These are phyloP conservation scores for Saururus chinensis DNA, from an alignment of 164 flowering plant species.

Conservation along the genomic window DNA sequence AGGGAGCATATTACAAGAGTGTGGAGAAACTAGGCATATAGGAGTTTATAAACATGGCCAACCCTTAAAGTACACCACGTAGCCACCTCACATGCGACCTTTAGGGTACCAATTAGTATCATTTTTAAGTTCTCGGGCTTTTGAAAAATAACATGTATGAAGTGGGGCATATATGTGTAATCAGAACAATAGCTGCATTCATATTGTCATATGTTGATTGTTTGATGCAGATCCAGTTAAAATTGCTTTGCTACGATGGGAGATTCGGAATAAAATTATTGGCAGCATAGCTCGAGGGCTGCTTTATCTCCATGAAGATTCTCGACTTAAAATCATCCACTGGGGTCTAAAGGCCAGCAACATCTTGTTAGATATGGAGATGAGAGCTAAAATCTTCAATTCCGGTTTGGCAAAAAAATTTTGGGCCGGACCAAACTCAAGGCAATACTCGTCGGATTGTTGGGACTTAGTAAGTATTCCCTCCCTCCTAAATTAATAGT, in stretches of 20 bases:
- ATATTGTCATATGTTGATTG: background rate
- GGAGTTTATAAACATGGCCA: too few relatives aligned
- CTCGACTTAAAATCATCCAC: constrained; percentile 16
- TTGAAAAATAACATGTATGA: too few relatives aligned
- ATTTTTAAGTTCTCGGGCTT: too few relatives aligned
- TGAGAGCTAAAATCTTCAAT: constrained; percentile 28
- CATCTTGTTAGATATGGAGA: constrained; percentile 18
- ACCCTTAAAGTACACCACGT: too few relatives aligned
- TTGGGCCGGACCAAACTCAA: constrained; percentile 14
- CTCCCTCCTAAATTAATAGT: too few relatives aligned
- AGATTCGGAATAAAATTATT: constrained; percentile 10
- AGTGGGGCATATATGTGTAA: too few relatives aligned
- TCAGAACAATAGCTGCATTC: too few relatives aligned
- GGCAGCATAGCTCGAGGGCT: constrained; percentile 17
- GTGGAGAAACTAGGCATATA: too few relatives aligned
- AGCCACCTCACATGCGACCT: too few relatives aligned
- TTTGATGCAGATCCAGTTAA: constrained; percentile 5
- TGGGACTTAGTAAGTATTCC: constrained; percentile 30
- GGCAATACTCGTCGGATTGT: constrained; percentile 18
- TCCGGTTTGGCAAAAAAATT: constrained; percentile 26
- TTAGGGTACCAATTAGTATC: too few relatives aligned
- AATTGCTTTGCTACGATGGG: constrained; percentile 7
- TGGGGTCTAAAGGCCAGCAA: constrained; percentile 26
- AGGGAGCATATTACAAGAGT: too few relatives aligned
- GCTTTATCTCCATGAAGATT: constrained; percentile 23